Conservation (phyloP, 768 basidiomycete genomes). For the Boletales sp. region DNA sequence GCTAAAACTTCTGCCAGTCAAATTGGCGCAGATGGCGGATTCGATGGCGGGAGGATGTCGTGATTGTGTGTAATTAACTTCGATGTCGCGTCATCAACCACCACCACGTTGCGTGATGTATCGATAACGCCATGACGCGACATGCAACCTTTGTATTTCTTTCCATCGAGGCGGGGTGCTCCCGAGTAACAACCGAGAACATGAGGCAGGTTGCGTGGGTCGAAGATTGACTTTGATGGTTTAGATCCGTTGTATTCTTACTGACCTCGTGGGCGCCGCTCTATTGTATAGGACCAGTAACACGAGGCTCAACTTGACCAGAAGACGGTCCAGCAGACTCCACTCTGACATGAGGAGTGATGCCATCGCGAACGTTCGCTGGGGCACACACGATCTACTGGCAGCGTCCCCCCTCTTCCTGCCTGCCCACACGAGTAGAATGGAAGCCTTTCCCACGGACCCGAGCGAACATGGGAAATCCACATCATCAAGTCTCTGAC, state of each 20-base stretch:
- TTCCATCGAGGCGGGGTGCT: neutral
- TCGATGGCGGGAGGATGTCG: slow-evolving; percentile 29
- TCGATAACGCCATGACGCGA: slow-evolving; percentile 1
- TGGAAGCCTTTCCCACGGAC: neutral
- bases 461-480: neutral
- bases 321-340: no score
- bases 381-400: neutral
- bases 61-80: slow-evolving; percentile 1
- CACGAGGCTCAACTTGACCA: neutral
- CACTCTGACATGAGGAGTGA: neutral
- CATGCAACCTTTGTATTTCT: neutral
- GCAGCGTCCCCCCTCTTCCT: neutral
- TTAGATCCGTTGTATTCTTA: slow-evolving; percentile 8
- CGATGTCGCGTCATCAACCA: slow-evolving; percentile 5
- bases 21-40: slow-evolving; percentile 41
- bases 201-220: no score
- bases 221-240: slow-evolving; percentile 6
- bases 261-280: slow-evolving; percentile 4
- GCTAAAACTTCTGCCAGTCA: slow-evolving; percentile 75
- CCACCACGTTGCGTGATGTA: slow-evolving; percentile 5
- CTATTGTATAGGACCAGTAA: neutral
- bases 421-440: neutral
- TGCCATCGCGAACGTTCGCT: slow-evolving; percentile 1
- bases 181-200: no score
- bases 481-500: no score